Conservation (phyloP, 108 stramenopile species). For the Parmales sp. region DNA sequence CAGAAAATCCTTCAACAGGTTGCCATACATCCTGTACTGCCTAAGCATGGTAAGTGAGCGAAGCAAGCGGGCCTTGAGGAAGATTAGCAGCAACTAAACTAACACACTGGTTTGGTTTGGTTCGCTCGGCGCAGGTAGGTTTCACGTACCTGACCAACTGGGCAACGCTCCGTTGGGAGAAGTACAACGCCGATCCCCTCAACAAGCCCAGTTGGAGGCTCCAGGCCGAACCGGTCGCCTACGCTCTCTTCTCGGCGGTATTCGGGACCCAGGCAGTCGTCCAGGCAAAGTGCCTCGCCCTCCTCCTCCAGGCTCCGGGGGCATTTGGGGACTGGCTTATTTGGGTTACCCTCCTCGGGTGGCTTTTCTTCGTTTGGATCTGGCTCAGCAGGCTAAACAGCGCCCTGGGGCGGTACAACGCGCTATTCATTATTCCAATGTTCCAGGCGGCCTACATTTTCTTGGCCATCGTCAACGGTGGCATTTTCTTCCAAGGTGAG, state of each 20-base stretch:
- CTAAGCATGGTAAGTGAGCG: no score
- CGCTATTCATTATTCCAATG: slow-evolving; percentile 39
- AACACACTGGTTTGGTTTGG: no score
- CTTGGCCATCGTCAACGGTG: slow-evolving; percentile 28
- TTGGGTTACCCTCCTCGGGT: slow-evolving; percentile 24
- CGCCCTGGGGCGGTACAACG: slow-evolving; percentile 29
- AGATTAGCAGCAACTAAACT: no score
- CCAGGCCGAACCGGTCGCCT: slow-evolving; percentile 21
- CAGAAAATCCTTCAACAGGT: no score
- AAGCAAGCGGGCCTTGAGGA: no score
- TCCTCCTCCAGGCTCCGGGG: slow-evolving; percentile 19
- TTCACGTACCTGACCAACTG: no score
- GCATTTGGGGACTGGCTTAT: slow-evolving; percentile 16
- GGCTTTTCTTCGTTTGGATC: slow-evolving; percentile 21
- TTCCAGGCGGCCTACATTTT: slow-evolving; percentile 38
- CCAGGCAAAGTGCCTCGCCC: slow-evolving; percentile 30
- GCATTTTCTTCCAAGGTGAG: slow-evolving; percentile 20
- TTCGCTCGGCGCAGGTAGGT: no score
- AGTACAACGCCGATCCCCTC: no score
- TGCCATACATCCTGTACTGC: no score
- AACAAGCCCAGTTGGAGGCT: background rate
- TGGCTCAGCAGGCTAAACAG: slow-evolving; percentile 34
- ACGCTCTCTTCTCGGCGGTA: slow-evolving; percentile 28
- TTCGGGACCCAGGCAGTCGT: slow-evolving; percentile 37
- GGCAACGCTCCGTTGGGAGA: no score